Evolutionary conservation across 192 early-diverging fungal genomes (phyloP).

Genomic region (Coemansia pectinata): DNA sequence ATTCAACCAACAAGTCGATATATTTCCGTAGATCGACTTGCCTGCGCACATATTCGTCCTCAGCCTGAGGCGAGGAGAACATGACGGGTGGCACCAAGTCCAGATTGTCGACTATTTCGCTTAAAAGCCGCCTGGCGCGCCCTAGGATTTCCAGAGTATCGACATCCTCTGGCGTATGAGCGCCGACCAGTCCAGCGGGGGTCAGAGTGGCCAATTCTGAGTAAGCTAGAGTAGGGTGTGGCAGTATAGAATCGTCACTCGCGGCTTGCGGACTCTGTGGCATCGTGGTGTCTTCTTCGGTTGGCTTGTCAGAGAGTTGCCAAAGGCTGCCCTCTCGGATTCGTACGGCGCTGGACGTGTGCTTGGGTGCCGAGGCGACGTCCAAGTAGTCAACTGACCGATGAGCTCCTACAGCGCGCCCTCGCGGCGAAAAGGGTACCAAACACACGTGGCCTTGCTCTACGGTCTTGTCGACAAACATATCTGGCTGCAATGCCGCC

Average conservation of each 20-base stretch:
- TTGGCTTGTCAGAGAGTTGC: background rate
- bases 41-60: slow-evolving; percentile 52
- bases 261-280: background rate
- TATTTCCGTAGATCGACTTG: slow-evolving; percentile 67
- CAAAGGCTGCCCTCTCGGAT: slow-evolving; percentile 20
- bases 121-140: slow-evolving; percentile 32
- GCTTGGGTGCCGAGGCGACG: slow-evolving; percentile 11
- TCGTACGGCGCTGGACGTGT: slow-evolving; percentile 12
- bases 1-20: slow-evolving; percentile 69
- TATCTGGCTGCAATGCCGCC: slow-evolving; percentile 15
- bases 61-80: slow-evolving; percentile 35
- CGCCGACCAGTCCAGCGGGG: background rate
- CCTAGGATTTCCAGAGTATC: slow-evolving; percentile 14
- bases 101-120: slow-evolving; percentile 35
- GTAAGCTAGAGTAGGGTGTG: background rate
- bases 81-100: slow-evolving; percentile 39
- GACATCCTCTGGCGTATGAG: slow-evolving; percentile 7
- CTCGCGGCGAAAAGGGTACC: slow-evolving; percentile 23
- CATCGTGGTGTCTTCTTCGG: background rate
- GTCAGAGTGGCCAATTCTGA: background rate
- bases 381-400: slow-evolving; percentile 39
- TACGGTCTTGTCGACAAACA: slow-evolving; percentile 44
- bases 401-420: background rate
- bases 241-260: background rate
- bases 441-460: slow-evolving; percentile 48